Evolutionary conservation across 78 protist genomes (phyloP), one percentile per base, ranked within the genome.

Genomic region (Dictyostelium purpureum): DNA sequence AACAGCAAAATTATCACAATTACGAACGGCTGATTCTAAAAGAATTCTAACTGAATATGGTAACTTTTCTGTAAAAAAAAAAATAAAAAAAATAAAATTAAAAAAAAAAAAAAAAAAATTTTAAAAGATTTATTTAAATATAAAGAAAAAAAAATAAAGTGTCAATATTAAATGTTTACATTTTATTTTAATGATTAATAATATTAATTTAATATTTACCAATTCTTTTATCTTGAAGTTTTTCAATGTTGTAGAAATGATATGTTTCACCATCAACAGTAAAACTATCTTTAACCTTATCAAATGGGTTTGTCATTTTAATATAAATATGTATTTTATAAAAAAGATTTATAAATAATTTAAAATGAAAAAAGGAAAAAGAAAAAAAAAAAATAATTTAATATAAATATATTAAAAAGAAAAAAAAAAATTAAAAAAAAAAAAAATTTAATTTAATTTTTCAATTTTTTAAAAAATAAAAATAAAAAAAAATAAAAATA

Each of bases 11-110:
- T 73, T 90, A 80, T 97, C 98, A 93, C 97, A 95, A 79, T 95
- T 94, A 42, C 98, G 83, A 21, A 97, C 61, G 9, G 83, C 74
- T n/a, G 95, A 49, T 85, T 97, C 98, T 26, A 97, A 83, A 24
- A 97, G 81, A n/a, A 97, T 94, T 26, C 97, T 94, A 63, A 97
- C 57, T 33, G 96, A 90, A 70, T 54, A 90, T 73, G 98, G 98
- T 45, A 97, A 91, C 67, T 75, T 77, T 14, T 77, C 94, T 88
- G n/a, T 65, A 24, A 4, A 19, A 47, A 0, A 76, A n/a, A 47
- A 52, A 42, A 4, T 28, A 54, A 14, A 54, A 54, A 54, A 14
- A 54, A 54, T 14, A 21, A 14, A 54, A 54, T 14, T 4, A 54
- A 43, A 43, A 43, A 43, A 43, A 43, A 43, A 43, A 43, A 43